phyloP scores from a whole-genome alignment of 257 asterid genomes.

The Nicotiana obtusifolia region DNA sequence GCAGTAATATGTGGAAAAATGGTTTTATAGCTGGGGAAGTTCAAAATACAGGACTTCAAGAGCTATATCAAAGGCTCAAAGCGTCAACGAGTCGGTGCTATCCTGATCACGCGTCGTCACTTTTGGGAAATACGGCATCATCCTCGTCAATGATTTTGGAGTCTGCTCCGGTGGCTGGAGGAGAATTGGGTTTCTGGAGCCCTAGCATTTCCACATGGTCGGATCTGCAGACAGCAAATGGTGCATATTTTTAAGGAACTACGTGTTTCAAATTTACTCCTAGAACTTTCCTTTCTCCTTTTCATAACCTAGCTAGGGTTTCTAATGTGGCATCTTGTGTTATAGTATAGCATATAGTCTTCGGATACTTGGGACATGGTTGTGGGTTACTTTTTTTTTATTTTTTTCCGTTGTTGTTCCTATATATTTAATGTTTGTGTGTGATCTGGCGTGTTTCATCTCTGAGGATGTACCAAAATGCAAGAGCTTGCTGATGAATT shows the following conservation, averaged over 20 bases:
- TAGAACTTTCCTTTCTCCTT: neutral
- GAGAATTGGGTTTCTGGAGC: slow-evolving; percentile 55
- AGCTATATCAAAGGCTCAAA: slow-evolving; percentile 50
- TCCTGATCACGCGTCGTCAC: slow-evolving; percentile 33
- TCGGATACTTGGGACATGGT: neutral
- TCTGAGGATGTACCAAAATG: neutral
- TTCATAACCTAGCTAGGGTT: slow-evolving; percentile 17
- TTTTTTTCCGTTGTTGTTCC: neutral
- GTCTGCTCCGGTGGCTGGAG: slow-evolving; percentile 52
- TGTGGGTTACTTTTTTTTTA: neutral
- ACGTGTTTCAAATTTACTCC: neutral
- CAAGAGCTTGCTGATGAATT: neutral
- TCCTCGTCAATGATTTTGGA: slow-evolving; percentile 47
- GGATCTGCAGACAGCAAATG: slow-evolving; percentile 51
- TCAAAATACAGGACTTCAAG: slow-evolving; percentile 49
- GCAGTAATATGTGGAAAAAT: slow-evolving; percentile 28
- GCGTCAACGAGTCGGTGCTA: slow-evolving; percentile 30
- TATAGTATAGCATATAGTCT: neutral
- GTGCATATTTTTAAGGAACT: slow-evolving; percentile 39
- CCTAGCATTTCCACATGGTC: slow-evolving; percentile 39
- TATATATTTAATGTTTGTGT: neutral
- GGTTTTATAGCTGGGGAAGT: slow-evolving; percentile 32
- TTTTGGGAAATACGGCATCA: slow-evolving; percentile 32
- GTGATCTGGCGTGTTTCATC: slow-evolving; percentile 8
- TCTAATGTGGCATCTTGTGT: slow-evolving; percentile 2